Base-by-base conservation (phyloP, 768 basidiomycete genomes). In the Favolaschia claudopus region DNA sequence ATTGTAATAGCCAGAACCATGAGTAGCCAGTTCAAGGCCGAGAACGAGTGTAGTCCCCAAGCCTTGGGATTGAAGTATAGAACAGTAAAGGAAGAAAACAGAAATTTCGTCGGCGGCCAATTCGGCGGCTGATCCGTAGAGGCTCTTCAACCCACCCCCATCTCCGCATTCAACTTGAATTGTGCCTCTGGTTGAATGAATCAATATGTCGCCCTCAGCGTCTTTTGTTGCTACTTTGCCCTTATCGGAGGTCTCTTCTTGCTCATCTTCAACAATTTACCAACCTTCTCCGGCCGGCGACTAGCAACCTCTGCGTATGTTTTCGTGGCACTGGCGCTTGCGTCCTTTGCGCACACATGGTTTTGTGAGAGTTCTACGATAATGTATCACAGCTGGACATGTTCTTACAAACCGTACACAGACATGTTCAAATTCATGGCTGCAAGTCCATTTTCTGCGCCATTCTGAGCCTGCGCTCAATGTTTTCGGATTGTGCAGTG, bases 401-500 rank as follows among this genome's bases (percentile, higher is more conserved):
- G 33, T 42, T 42, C 33, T 42, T 5, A 24, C 32, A 20, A 24
- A 36, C 31, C 24, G 24, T 42, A 8, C 24, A 5, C 49, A 83
- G 82, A 81, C 66, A 82, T 83, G 82, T 69, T 82, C 61, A 68
- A 71, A 12, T 83, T 78, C 65, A 72, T 83, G 73, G 46, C 54
- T n/a, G 80, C 77, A 61, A 53, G 78, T 68, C 7, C 12, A 29
- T 34, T 29, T 33, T 49, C 14, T 19, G 13, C 13, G 28, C 4
- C 31, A 10, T 22, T 24, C 38, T 5, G 5, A 20, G 2, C 7
- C 37, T 42, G n/a, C n/a, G 32, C 32, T 20, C 4, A 36, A 37
- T 28, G 13, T 29, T 29, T 39, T 17, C 17, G 43, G 4, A 9
- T 28, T 14, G 22, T 58, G 20, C 56, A 84, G 83, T 87, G 85